Evolutionary conservation across 148 eudicot species (phyloP), one percentile per base, ranked within the genome.

Genomic region (Rhododendron ferrugineum): DNA sequence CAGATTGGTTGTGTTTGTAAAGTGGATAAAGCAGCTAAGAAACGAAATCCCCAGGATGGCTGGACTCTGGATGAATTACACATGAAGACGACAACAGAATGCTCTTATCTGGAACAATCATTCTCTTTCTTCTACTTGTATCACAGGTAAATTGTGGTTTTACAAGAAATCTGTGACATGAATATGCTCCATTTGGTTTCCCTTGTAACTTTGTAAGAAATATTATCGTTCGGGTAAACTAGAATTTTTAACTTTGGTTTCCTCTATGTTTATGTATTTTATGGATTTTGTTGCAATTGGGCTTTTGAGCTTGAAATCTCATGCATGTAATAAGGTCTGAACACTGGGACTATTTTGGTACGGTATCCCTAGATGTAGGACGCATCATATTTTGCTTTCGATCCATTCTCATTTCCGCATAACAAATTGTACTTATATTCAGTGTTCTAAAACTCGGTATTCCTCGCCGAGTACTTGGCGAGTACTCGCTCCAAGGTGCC

Each of bases 1-100:
- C 98, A 94, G 92, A 89, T 96, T 80, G 99, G 98, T 34, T 96
- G 98, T 91, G 98, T 96, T 86, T 94, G 99, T 88, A 96, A 94
- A 91, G 98, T 93, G 44, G 94, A 94, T 84, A 93, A 91, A 90
- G 73, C 93, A 58, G 93, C 95, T 50, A 93, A 90, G 85, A 96
- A 93, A 83, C 88, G 98, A 85, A 94, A 88, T 89, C 86, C 88
- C 54, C 93, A 93, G 87, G 91, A 94, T 86, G 94, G 88, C 83
- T 97, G 99, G 99, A 90, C 85, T 87, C 83, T 97, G 85, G 89
- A 86, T 87, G 98, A 97, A 85, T 88, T 97, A 88, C 96, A 93
- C 85, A 97, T 94, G 98, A 97, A 95, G 89, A 95, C 98, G 73
- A 95, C 99, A 18, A 89, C 96, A 1, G 99, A 95, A 84, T 95